Evolutionary conservation across 2,329 filamentous ascomycete species (phyloP), one percentile per base, ranked within the genome.

Genomic region (Akanthomyces muscarius): DNA sequence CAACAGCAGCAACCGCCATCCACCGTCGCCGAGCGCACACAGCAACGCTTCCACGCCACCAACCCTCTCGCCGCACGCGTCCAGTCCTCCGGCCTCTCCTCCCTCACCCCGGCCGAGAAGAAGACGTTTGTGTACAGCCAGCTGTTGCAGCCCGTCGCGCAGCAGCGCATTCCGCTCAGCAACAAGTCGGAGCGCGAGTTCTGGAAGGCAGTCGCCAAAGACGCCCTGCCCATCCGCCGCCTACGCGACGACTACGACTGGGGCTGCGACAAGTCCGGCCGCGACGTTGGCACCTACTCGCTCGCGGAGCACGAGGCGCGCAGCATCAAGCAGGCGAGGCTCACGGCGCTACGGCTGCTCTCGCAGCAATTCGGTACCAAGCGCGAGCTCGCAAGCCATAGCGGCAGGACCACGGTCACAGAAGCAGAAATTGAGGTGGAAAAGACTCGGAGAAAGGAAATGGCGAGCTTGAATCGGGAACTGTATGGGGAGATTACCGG

Each of bases 161-260:
- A 75, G 64, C 73, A 71, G 56, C 69, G 68, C 13, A 67, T 79
- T 4, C 65, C 69, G 50, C 71, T 76, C 41, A 75, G 73, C 65
- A 73, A 77, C 71, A 84, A 84, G 71, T 73, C 80, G 30, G 80
- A 84, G 69, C 80, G 81, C 69, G 83, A 86, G 68, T 80, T 83
- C 70, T 87, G 84, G 84, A 83, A 83, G 72, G 75, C 77, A 53
- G 76, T 84, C 65, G 79, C 78, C 70, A 84, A 86, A 66, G 77
- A 81, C 54, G 78, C 73, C 62, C 74, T 85, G 16, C 81, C 83
- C 5, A 73, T 81, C 56, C 80, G 83, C 44, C 74, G 75, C 30
- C 73, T 81, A 21, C 70, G 72, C 25, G 69, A 69, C 45, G 69
- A 70, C 67, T 75, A 79, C 73, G 60, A 69, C 71, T 86, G 83